Conservation (phyloP, 106 monocot species). For the Ottelia alismoides region DNA sequence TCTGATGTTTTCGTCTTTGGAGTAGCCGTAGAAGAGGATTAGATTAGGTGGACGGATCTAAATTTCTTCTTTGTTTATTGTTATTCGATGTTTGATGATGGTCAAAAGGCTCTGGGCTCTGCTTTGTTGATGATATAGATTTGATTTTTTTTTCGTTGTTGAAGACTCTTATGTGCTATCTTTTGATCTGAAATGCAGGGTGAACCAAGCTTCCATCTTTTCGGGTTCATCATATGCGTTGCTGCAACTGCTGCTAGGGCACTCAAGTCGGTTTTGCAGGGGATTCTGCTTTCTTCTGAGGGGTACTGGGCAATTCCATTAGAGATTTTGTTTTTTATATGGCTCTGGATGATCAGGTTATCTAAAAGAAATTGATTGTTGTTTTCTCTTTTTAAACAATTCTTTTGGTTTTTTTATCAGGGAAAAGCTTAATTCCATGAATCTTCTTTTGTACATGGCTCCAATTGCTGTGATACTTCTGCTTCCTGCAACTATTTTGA, state of each 20-base stretch:
- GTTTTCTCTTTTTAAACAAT: no score
- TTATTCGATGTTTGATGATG: no score
- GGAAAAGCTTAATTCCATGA: constrained; percentile 95
- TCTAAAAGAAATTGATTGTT: no score
- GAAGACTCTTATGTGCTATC: no score
- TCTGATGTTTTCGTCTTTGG: neutral
- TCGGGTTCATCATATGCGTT: constrained; percentile 82
- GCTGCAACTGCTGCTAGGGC: constrained; percentile 84
- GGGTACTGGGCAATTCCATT: no score
- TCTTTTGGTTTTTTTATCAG: constrained; percentile 30
- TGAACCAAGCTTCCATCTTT: constrained; percentile 79
- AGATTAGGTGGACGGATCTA: neutral
- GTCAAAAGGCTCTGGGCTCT: no score
- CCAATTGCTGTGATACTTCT: constrained; percentile 75
- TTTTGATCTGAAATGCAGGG: constrained; percentile 36
- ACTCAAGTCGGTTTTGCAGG: constrained; percentile 77
- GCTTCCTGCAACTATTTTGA: constrained; percentile 63
- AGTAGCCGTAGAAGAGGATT: no score
- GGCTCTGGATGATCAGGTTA: no score
- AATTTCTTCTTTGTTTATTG: constrained; percentile 2
- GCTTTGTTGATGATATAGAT: no score
- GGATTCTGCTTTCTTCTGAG: constrained; percentile 76
- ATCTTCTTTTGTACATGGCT: constrained; percentile 89
- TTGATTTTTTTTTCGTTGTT: no score
- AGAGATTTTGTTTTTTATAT: no score